Percentiles rank a stretch among this genome's conserved stretches.
Conservation (phyloP, 2,329 filamentous ascomycete genomes). For the Sporothrix inflata region DNA sequence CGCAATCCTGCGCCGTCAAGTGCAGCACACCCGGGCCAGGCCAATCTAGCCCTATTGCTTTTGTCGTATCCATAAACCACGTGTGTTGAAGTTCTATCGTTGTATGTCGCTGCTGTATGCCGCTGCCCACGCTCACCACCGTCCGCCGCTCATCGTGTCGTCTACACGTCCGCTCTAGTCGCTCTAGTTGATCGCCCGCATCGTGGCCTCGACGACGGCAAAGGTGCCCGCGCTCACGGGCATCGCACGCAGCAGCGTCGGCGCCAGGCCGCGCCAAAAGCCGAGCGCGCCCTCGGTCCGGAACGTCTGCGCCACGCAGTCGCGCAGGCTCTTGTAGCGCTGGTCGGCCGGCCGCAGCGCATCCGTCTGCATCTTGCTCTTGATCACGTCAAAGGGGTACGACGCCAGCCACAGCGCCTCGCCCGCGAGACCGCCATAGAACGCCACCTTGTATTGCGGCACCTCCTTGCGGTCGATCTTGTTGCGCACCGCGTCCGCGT, state of each 20-base stretch:
- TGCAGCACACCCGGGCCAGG: not conserved
- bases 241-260: slow-evolving; percentile 92
- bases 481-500: slow-evolving; percentile 80
- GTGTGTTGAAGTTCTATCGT: slow-evolving; percentile 11
- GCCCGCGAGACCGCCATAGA: slow-evolving; percentile 90
- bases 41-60: not conserved
- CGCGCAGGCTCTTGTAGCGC: slow-evolving; percentile 79
- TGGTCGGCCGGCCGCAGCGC: slow-evolving; percentile 71
- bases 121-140: not conserved
- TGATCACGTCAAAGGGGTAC: slow-evolving; percentile 96
- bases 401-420: slow-evolving; percentile 91
- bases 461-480: slow-evolving; percentile 74
- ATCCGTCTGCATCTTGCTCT: slow-evolving; percentile 99
- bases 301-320: slow-evolving; percentile 86
- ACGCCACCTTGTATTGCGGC: slow-evolving; percentile 80
- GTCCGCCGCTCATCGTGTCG: not conserved
- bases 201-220: slow-evolving; percentile 74
- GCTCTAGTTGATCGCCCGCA: slow-evolving; percentile 59
- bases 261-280: slow-evolving; percentile 94
- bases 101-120: not conserved
- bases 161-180: not conserved
- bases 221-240: slow-evolving; percentile 98
- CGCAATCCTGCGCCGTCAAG: slow-evolving; percentile 1
- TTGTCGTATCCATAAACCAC: not conserved
- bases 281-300: slow-evolving; percentile 74